A percentile compares a stretch with the other conserved stretches of the same genome.
These are phyloP conservation scores for Colletotrichum agaves DNA, from an alignment of 2,329 filamentous ascomycete species.

Conservation along the genomic window DNA sequence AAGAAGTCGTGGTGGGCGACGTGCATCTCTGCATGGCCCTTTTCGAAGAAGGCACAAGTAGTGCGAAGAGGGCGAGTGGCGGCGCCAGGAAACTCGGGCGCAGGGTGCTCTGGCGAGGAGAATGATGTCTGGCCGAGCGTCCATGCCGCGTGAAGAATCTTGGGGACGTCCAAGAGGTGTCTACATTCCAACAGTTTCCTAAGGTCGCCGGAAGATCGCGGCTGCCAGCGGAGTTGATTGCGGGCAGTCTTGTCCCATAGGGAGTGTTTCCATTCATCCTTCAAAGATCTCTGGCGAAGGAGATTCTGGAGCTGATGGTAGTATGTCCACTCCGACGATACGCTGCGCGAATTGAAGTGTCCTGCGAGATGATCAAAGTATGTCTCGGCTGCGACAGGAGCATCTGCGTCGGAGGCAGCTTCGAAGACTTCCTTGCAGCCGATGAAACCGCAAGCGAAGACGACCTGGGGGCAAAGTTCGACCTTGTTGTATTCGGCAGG, in stretches of 20 bases:
- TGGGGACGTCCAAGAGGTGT: constrained; percentile 53
- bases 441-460: constrained; percentile 57
- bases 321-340: constrained; percentile 52
- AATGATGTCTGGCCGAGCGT: constrained; percentile 56
- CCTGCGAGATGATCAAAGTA: constrained; percentile 60
- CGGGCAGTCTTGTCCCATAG: constrained; percentile 58
- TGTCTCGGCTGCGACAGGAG: constrained; percentile 51
- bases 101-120: constrained; percentile 41
- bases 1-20: constrained; percentile 17
- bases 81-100: constrained; percentile 33
- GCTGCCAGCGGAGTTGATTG: constrained; percentile 52
- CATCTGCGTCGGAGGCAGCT: constrained; percentile 50
- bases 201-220: constrained; percentile 54
- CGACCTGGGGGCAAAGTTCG: constrained; percentile 55
- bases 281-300: constrained; percentile 55
- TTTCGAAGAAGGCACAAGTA: constrained; percentile 35
- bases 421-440: constrained; percentile 57
- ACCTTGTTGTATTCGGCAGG: constrained; percentile 51
- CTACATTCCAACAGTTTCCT: constrained; percentile 58
- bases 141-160: constrained; percentile 55
- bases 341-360: constrained; percentile 50
- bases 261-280: constrained; percentile 57
- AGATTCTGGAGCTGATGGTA: constrained; percentile 56
- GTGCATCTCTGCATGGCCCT: constrained; percentile 20
- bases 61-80: constrained; percentile 37